Evolutionary conservation across 148 eudicot species (phyloP), one percentile per base, ranked within the genome.

Genomic region (Talinum fruticosum): DNA sequence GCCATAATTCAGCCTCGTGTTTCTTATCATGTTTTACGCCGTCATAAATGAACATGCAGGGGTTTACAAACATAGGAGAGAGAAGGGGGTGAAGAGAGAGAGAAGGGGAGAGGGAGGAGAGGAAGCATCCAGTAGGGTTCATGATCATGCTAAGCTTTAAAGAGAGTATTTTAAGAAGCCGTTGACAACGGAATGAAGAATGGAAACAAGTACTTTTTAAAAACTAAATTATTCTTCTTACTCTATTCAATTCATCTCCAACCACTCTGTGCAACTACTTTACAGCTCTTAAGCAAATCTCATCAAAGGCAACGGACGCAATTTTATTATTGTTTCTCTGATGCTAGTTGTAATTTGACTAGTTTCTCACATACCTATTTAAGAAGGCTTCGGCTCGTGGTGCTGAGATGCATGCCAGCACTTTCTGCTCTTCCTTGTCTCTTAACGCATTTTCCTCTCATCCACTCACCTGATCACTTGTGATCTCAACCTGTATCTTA

Each of bases 91-190:
- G 70, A 29, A 29, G 44, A 34, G 83, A 24, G 44, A 26, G 16
- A 19, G 45, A 41, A 19, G 53, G 28, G 35, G 47, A 29, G 14
- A 41, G 23, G 53, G 28, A 28, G 47, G 29, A 7, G 53, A 38
- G 94, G 93, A 86, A 93, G 83, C 87, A 85, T 87, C 91, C 82
- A 79, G 89, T 80, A 75, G 80, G 87, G 86, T 89, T 94, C 94
- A 87, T 84, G 78, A 68, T 80, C 85, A 87, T 87, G 93, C 86
- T 84, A 80, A 87, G 86, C 89, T 85, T 89, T 82, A 82, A 57
- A 66, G 36, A 38, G 35, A 74, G 80, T 82, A 76, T 85, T 71
- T 85, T 83, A 82, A 79, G 69, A 76, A 70, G 79, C 74, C 78
- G 87, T 88, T 88, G 91, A 91, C 88, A 82, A 79, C 81, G 78